Percentiles rank a stretch among this genome's conserved stretches.
phyloP scores from a whole-genome alignment of 768 basidiomycete species.

The Naganishia friedmannii region DNA sequence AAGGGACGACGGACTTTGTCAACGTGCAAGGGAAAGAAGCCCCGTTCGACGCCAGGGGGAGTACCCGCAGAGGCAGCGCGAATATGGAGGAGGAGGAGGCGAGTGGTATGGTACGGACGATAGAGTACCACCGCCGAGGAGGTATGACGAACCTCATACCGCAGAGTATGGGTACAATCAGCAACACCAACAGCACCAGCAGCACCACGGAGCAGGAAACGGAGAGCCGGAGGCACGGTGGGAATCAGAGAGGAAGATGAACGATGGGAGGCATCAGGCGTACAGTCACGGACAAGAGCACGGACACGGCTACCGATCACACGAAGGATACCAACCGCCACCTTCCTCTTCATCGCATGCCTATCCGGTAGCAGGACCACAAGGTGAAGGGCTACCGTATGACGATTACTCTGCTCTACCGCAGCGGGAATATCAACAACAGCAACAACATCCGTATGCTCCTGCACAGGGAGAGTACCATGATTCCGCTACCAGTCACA shows the following conservation, averaged over 20 bases:
- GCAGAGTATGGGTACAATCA: neutral
- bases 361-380: neutral
- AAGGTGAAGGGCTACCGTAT: neutral
- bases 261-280: neutral
- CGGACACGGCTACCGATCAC: neutral
- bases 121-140: constrained; percentile 10
- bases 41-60: neutral
- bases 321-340: neutral
- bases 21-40: neutral
- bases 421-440: neutral
- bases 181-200: constrained; percentile 5
- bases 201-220: neutral
- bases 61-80: neutral
- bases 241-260: neutral
- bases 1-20: neutral
- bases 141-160: neutral
- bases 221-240: neutral
- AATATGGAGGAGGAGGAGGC: neutral
- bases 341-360: neutral
- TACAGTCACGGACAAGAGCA: too few species aligned
- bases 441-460: neutral
- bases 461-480: constrained; percentile 9
- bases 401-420: neutral
- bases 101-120: constrained; percentile 16
- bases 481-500: neutral